These are phyloP conservation scores for Coemansia sp. DNA, from an alignment of 192 early-diverging fungal genomes.

Conservation along the genomic window DNA sequence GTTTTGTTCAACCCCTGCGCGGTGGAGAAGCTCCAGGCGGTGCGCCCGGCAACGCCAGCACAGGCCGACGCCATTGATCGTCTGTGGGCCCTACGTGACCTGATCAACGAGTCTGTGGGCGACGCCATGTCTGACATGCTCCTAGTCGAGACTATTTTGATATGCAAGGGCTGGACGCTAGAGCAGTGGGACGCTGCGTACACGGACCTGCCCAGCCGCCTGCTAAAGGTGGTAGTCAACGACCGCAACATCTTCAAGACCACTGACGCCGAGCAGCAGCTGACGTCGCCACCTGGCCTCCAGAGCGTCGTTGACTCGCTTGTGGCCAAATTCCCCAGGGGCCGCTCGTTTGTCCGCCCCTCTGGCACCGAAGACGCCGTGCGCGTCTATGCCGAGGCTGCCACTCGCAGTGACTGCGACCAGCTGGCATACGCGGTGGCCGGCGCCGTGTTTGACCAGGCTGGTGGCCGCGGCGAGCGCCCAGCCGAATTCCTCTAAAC, in stretches of 20 bases:
- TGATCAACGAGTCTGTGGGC: conserved; percentile 99
- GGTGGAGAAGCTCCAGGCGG: conserved; percentile 52
- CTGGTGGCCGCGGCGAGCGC: conserved; percentile 85
- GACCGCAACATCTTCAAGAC: conserved; percentile 89
- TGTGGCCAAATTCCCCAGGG: conserved; percentile 79
- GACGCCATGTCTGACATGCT: conserved; percentile 98
- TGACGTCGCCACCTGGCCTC: conserved; percentile 82
- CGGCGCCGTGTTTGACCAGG: conserved; percentile 90
- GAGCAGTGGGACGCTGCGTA: conserved; percentile 91
- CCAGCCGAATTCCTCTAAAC: conserved; percentile 57
- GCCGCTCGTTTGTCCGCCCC: conserved; percentile 95
- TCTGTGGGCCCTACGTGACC: conserved; percentile 79
- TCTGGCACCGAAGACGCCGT: conserved; percentile 99
- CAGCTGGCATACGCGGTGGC: conserved; percentile 82
- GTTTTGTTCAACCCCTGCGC: conserved; percentile 91
- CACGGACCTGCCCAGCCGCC: conserved; percentile 89
- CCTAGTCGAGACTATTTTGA: conserved; percentile 89
- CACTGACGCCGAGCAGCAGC: conserved; percentile 93
- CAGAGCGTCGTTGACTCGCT: conserved; percentile 82
- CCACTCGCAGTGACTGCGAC: conserved; percentile 86
- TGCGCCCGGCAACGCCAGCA: conserved; percentile 60
- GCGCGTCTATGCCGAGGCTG: conserved; percentile 98
- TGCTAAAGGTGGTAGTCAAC: conserved; percentile 93
- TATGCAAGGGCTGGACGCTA: conserved; percentile 75
- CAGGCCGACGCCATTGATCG: conserved; percentile 75